Base-by-base conservation (phyloP, 179 eudicot species). In the Corrigiola litoralis region DNA sequence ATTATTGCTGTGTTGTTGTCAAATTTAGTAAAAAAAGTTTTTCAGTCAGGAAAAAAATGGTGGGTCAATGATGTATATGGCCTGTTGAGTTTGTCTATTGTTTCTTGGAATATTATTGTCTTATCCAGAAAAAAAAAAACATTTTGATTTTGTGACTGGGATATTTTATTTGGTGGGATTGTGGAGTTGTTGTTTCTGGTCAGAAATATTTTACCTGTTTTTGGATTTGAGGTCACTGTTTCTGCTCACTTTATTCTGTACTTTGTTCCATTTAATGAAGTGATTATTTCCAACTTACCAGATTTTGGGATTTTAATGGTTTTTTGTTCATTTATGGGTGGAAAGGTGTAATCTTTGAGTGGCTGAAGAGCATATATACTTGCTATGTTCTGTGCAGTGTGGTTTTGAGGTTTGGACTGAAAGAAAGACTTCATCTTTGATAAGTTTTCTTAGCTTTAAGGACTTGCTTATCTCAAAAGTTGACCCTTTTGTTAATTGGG, bases 1-100 rank as follows among this genome's bases (percentile, higher is more conserved):
- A 61, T 61, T 32, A 73, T 73, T 73, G 77, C 23, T 48, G 29
- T 58, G 36, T 29, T 58, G 21, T 74, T 69, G 16, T 67, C 53
- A 33, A 24, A 49, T 4, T 74, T 63, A 24, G 62, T n/a, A n/a
- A n/a, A n/a, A 38, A 61, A 46, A 25, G 9, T 13, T 31, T 61
- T 52, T 51, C 37, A 51, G 60, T 70, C 52, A 34, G 20, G 40
- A 17, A 55, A 28, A 53, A 58, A 54, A 40, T 12, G 34, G 54
- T 37, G 72, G 52, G 58, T 63, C 46, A 73, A 29, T 69, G 23
- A 27, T 24, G 29, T 14, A 9, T 24, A 48, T 63, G 69, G 47
- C 38, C 47, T 21, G 28, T 14, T 63, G 53, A 57, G 61, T 23
- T 65, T 38, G 9, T n/a, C n/a, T n/a, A n/a, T n/a, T n/a, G 51